Conservation (phyloP, 345 rosid genomes). For the Draba incana region DNA sequence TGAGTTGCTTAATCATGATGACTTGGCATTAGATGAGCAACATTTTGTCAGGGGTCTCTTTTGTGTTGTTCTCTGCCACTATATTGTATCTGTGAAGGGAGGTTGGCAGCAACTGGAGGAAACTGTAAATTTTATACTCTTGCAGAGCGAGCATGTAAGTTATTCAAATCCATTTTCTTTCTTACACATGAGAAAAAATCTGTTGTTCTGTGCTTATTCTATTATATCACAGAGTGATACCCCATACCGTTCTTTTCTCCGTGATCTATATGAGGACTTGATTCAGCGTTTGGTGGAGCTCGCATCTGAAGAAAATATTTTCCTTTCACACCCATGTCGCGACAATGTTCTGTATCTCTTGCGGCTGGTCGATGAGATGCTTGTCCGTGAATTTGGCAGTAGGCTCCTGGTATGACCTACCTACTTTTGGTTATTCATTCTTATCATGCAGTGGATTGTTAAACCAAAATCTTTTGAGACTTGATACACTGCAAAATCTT, state of each 20-base stretch:
- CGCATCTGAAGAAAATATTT: constrained; percentile 80
- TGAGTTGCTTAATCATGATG: constrained; percentile 47
- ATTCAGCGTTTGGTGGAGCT: constrained; percentile 69
- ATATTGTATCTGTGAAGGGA: constrained; percentile 77
- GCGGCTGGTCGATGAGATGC: constrained; percentile 84
- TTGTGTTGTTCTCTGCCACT: constrained; percentile 83
- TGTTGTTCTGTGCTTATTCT: constrained; percentile 32
- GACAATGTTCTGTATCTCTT: constrained; percentile 86
- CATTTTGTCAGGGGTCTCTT: constrained; percentile 68
- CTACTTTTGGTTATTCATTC: constrained; percentile 12
- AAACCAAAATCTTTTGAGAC: not conserved
- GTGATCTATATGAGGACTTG: constrained; percentile 75
- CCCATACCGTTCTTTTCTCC: constrained; percentile 61
- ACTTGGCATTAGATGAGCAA: constrained; percentile 59
- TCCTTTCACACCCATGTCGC: constrained; percentile 88
- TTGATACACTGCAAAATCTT: constrained; percentile 15
- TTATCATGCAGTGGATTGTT: constrained; percentile 19
- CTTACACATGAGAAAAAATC: constrained; percentile 11
- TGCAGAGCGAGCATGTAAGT: constrained; percentile 71
- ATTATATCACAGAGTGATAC: constrained; percentile 56
- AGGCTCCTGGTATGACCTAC: constrained; percentile 66
- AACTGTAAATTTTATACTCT: constrained; percentile 76
- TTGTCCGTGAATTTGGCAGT: constrained; percentile 73
- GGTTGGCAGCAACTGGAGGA: constrained; percentile 98
- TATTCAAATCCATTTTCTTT: constrained; percentile 15